These are phyloP conservation scores for Hypoxylon perforatum DNA, from an alignment of 495 filamentous ascomycete species.

Conservation along the genomic window DNA sequence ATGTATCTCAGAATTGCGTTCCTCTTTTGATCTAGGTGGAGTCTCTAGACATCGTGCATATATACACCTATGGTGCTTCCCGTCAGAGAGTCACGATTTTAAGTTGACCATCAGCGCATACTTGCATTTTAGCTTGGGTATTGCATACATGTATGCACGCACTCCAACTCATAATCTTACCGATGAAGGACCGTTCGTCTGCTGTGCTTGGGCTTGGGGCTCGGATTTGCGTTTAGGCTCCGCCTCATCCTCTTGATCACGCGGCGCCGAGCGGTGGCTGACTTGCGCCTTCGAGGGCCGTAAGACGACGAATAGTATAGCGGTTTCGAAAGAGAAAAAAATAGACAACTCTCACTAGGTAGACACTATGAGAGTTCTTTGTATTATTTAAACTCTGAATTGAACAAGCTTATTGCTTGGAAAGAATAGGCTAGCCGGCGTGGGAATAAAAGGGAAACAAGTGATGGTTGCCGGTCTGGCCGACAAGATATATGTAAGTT, in stretches of 20 bases:
- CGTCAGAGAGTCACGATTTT: too few relatives aligned
- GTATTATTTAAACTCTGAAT: slow-evolving; percentile 5
- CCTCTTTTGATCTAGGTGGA: too few relatives aligned
- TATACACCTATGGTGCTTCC: too few relatives aligned
- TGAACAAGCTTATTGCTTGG: neutral
- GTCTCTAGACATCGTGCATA: too few relatives aligned
- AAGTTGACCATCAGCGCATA: neutral
- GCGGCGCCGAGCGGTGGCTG: slow-evolving; percentile 5
- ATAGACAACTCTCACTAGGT: slow-evolving; percentile 17
- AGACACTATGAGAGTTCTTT: neutral
- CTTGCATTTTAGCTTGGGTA: neutral
- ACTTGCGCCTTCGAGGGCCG: neutral
- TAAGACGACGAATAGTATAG: slow-evolving; percentile 26
- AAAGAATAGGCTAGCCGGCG: neutral
- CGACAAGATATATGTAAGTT: neutral
- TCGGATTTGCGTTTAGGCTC: too few relatives aligned
- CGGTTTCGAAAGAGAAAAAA: slow-evolving; percentile 5
- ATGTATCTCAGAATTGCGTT: too few relatives aligned
- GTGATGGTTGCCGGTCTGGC: neutral
- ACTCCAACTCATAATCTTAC: too few relatives aligned
- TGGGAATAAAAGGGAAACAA: slow-evolving; percentile 8
- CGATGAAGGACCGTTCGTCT: neutral
- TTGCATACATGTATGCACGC: neutral
- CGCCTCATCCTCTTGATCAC: slow-evolving; percentile 23
- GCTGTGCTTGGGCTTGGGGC: too few relatives aligned